These are phyloP conservation scores for Bassia scoparia DNA, from an alignment of 148 eudicot species.

Conservation along the genomic window DNA sequence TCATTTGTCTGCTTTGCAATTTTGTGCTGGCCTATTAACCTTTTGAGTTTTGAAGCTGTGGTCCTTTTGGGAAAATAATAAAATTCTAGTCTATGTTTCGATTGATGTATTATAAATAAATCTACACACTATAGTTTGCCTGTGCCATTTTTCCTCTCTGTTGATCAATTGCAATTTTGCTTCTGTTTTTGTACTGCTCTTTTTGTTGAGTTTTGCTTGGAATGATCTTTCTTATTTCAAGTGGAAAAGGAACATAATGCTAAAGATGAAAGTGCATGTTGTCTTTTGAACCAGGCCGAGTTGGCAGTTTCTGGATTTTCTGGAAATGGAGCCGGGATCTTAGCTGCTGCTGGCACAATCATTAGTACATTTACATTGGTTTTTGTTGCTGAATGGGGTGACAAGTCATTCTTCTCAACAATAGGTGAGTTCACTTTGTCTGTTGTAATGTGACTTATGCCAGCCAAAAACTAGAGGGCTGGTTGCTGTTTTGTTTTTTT, in stretches of 20 bases:
- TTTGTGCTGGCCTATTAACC: neutral
- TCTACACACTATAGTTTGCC: no score
- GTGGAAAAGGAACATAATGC: neutral
- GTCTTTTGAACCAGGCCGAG: conserved; percentile 67
- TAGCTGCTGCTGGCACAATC: conserved; percentile 80
- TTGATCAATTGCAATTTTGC: neutral
- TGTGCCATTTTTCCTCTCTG: neutral
- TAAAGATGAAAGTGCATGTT: conserved; percentile 8
- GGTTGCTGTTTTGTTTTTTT: no score
- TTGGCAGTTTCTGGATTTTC: conserved; percentile 91
- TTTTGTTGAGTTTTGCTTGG: neutral
- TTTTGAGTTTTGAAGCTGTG: neutral
- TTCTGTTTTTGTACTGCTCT: neutral
- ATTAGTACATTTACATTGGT: conserved; percentile 76
- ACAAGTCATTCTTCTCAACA: conserved; percentile 97
- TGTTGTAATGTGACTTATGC: neutral
- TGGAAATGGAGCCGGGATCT: conserved; percentile 86
- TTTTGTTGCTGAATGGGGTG: conserved; percentile 99
- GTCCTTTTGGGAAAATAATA: neutral
- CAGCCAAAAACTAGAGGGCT: neutral
- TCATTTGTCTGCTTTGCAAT: neutral
- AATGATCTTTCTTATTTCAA: neutral
- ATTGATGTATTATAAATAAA: neutral
- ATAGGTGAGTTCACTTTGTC: conserved; percentile 52
- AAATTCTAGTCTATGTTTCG: neutral